Percentiles rank a stretch among this genome's conserved stretches.
These are phyloP conservation scores for Canavalia gladiata DNA, from an alignment of 306 rosid genomes.

Conservation along the genomic window DNA sequence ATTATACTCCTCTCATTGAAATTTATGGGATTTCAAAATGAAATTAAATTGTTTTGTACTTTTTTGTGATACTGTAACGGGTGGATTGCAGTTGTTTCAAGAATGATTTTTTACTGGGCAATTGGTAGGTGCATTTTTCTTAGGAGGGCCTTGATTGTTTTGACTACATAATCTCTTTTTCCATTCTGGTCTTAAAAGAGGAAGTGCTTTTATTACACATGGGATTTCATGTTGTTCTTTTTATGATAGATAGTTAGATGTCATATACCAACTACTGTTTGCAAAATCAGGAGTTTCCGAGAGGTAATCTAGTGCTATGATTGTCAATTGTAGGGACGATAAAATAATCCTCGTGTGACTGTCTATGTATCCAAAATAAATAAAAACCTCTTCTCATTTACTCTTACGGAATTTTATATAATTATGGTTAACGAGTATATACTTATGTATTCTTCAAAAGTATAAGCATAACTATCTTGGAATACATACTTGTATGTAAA, in stretches of 20 bases:
- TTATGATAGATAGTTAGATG: neutral
- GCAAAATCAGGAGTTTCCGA: constrained; percentile 12
- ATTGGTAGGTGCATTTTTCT: neutral
- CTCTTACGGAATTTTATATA: neutral
- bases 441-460: neutral
- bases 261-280: neutral
- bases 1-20: neutral
- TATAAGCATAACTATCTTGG: constrained; percentile 6
- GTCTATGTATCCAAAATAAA: neutral
- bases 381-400: neutral
- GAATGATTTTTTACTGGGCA: neutral
- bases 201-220: neutral
- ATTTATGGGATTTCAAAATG: constrained; percentile 1
- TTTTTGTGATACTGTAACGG: constrained; percentile 9
- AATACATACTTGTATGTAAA: neutral
- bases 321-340: neutral
- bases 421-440: neutral
- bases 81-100: constrained; percentile 38
- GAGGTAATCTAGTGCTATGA: constrained; percentile 8
- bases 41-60: neutral
- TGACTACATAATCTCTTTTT: neutral
- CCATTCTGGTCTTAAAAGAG: constrained; percentile 32
- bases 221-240: constrained; percentile 16
- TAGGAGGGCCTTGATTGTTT: constrained; percentile 7
- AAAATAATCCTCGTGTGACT: neutral